Conservation (phyloP, 345 rosid species). For the Eucalyptus marginata region DNA sequence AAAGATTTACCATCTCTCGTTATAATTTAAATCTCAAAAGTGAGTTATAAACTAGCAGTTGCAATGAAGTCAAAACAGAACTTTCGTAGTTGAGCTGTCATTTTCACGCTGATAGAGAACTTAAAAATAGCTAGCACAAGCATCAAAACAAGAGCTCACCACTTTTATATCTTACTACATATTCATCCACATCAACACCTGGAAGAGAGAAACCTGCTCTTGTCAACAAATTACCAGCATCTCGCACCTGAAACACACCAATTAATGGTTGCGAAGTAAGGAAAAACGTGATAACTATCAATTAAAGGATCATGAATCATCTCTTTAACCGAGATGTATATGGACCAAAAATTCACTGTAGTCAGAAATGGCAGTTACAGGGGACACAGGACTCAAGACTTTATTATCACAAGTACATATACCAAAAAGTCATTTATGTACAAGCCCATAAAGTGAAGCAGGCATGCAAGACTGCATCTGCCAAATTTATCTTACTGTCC, state of each 20-base stretch:
- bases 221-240: constrained; percentile 93
- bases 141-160: constrained; percentile 27
- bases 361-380: not conserved
- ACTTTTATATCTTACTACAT: constrained; percentile 70
- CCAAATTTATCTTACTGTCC: not conserved
- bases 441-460: not conserved
- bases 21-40: not conserved
- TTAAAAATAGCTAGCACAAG: not conserved
- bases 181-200: constrained; percentile 89
- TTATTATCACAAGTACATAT: not conserved
- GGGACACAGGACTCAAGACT: not conserved
- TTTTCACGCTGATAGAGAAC: not conserved
- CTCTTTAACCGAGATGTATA: not conserved
- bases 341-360: not conserved
- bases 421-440: not conserved
- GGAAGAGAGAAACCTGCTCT: constrained; percentile 96
- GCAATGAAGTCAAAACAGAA: not conserved
- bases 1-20: not conserved
- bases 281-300: not conserved
- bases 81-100: not conserved
- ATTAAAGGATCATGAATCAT: not conserved
- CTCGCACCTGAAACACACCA: constrained; percentile 51
- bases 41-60: not conserved
- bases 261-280: not conserved
- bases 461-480: not conserved